Conservation (phyloP, 805 yeast genomes). For the Starmerella apicola region DNA sequence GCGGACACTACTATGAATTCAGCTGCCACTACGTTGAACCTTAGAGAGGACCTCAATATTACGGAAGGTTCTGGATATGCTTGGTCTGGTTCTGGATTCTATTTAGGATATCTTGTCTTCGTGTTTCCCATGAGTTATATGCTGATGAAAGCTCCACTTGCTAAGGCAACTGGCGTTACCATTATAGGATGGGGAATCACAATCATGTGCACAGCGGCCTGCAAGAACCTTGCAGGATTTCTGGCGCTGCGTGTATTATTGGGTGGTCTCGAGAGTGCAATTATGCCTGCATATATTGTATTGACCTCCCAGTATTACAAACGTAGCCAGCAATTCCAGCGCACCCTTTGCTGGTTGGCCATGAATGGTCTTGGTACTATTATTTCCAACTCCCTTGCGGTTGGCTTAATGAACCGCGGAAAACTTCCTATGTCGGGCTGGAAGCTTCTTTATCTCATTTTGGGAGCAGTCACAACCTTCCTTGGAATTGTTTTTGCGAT, state of each 20-base stretch:
- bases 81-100: conserved; percentile 46
- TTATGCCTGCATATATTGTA: conserved; percentile 46
- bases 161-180: conserved; percentile 36
- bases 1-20: conserved; percentile 12
- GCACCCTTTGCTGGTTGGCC: conserved; percentile 35
- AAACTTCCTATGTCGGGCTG: conserved; percentile 35
- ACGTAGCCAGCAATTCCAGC: conserved; percentile 33
- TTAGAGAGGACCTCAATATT: conserved; percentile 1
- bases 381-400: conserved; percentile 20
- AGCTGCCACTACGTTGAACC: neutral
- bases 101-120: conserved; percentile 48
- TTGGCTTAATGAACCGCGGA: conserved; percentile 15
- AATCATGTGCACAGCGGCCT: conserved; percentile 36
- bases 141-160: conserved; percentile 44
- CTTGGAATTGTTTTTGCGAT: conserved; percentile 37
- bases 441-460: conserved; percentile 47
- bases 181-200: conserved; percentile 49
- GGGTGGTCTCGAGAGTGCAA: conserved; percentile 40
- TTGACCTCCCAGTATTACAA: conserved; percentile 50
- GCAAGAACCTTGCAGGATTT: conserved; percentile 34
- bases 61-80: conserved; percentile 7
- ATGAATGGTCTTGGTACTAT: conserved; percentile 35
- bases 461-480: conserved; percentile 46
- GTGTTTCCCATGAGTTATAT: conserved; percentile 37
- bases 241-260: conserved; percentile 36